Base-by-base conservation (phyloP, 2,329 filamentous ascomycete species). In the Trichoderma harzianum region DNA sequence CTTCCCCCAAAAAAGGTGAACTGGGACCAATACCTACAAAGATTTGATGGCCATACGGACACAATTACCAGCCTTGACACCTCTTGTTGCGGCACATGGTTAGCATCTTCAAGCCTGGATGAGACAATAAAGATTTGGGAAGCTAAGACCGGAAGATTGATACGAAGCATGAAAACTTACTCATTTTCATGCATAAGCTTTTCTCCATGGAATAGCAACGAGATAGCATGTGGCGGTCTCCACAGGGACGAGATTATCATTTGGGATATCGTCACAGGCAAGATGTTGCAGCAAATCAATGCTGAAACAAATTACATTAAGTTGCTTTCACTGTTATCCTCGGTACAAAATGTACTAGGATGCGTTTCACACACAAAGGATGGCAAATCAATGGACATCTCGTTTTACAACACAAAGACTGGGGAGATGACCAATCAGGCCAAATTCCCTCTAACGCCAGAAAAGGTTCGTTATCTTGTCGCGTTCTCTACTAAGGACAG, bases 51-150 rank as follows among this genome's bases (percentile, higher is more conserved):
- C 36, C 36, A 43, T 43, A 43, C 16, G 36, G 1, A 0, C 16
- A 0, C 1, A 2, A 43, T 43, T 18, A 4, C 4, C 3, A 4
- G 0, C 7, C 16, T 43, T 7, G 36, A 43, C 16, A 3, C 8
- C 16, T 43, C 36, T 43, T 18, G 36, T 18, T 43, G 36, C 16
- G 36, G 36, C 8, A 43, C 36, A 18, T 43, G 36, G 36, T 1
- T 43, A 43, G 36, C 36, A 43, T 43, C 36, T 43, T 43, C 36
- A 43, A 18, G 16, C 16, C 0, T 4, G 3, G 36, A 43, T 43
- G 3, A 18, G 7, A 43, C 36, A 43, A 43, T 43, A 43, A 43
- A 43, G 7, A 43, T 43, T 43, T 43, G 36, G 36, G 36, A 43
- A 43, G 7, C 36, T 18, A 43, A 10, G 36, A 43, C 36, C 1